Percentiles rank a stretch among this genome's conserved stretches.
phyloP scores from a whole-genome alignment of 2,329 filamentous ascomycete species.

The Xylariaceae sp. region DNA sequence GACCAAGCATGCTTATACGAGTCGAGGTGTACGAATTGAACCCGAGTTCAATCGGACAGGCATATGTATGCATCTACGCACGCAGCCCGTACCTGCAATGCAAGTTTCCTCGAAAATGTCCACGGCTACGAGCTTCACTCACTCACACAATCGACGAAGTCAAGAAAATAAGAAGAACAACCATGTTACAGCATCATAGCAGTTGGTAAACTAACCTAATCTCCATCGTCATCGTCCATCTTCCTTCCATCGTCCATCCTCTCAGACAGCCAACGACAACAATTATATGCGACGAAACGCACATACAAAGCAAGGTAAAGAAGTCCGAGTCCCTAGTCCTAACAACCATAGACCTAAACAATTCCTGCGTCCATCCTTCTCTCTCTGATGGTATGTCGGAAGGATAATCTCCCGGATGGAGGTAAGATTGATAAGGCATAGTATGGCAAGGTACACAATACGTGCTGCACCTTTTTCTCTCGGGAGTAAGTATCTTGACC shows the following conservation, averaged over 20 bases:
- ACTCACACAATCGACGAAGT: background rate
- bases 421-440: constrained; percentile 15
- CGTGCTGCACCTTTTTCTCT: constrained; percentile 7
- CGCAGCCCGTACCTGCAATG: no score
- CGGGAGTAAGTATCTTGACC: background rate
- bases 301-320: background rate
- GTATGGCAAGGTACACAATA: constrained; percentile 11
- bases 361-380: constrained; percentile 4
- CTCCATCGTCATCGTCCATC: no score
- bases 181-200: constrained; percentile 17
- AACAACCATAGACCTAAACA: constrained; percentile 5
- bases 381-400: background rate
- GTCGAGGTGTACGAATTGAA: no score
- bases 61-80: no score
- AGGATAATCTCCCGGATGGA: background rate
- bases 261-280: no score
- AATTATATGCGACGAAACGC: constrained; percentile 18
- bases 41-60: no score
- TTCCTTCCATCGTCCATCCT: no score
- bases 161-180: constrained; percentile 16
- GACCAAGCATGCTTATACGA: no score
- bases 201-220: constrained; percentile 14
- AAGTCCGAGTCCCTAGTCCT: background rate
- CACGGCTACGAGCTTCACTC: no score
- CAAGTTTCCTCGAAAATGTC: no score